These are phyloP conservation scores for Bryoglossum gracile DNA, from an alignment of 495 filamentous ascomycete species.

Conservation along the genomic window DNA sequence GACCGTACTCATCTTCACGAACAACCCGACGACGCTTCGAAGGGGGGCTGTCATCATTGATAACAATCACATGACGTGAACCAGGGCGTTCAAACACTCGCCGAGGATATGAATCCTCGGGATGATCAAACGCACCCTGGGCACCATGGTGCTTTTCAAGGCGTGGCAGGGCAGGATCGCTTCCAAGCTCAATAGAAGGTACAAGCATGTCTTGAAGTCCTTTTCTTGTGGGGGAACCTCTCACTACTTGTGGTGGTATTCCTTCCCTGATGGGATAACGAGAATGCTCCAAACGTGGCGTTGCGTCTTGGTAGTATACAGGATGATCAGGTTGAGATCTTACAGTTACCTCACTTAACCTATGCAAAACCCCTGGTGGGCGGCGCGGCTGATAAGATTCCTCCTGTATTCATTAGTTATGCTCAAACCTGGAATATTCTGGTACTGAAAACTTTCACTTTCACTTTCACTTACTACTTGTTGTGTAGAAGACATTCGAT, in stretches of 20 bases:
- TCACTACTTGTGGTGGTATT: conserved; percentile 24
- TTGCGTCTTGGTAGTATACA: conserved; percentile 12
- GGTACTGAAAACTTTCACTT: too few species aligned
- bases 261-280: conserved; percentile 10
- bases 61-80: conserved; percentile 16
- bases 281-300: conserved; percentile 5
- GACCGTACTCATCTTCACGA: conserved; percentile 19
- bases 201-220: conserved; percentile 34
- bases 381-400: conserved; percentile 13
- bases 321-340: conserved; percentile 17
- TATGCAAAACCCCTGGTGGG: conserved; percentile 3
- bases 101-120: conserved; percentile 17
- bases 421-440: too few species aligned
- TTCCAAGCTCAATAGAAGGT: conserved; percentile 35
- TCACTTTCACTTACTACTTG: conserved; percentile 13
- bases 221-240: conserved; percentile 20
- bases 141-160: conserved; percentile 7
- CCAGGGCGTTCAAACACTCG: conserved; percentile 11
- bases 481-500: neutral
- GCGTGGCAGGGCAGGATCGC: conserved; percentile 12
- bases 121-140: conserved; percentile 4
- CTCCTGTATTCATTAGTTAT: conserved; percentile 17
- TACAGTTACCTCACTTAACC: conserved; percentile 22
- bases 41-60: conserved; percentile 23
- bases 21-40: conserved; percentile 23